Base-by-base conservation (phyloP, 345 rosid genomes). In the Triadica sebifera region DNA sequence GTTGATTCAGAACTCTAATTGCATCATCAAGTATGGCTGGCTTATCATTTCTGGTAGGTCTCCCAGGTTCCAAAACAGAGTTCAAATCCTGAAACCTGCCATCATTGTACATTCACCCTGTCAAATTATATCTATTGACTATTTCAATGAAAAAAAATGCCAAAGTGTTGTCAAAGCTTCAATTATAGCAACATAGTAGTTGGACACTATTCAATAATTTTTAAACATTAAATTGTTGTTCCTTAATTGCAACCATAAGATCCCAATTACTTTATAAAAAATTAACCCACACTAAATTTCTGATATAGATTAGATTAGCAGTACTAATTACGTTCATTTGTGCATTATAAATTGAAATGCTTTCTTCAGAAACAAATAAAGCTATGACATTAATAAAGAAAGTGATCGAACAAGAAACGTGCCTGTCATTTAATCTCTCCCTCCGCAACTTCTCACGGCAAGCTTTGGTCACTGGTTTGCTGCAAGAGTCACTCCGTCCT, bases 391-490 rank as follows among this genome's bases (percentile, higher is more conserved):
- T 41, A 63, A 24, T 17, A 51, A 59, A 61, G 5, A 25, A 69
- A 60, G 56, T 24, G 6, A 71, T 34, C 2, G 8, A 53, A 49
- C 4, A 25, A 22, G n/a, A 59, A 66, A 39, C 77, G 41, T 65
- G 50, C 83, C 83, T 80, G 65, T 80, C 83, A 67, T 80, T 80
- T 72, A 80, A 67, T 46, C 20, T 80, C 71, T 75, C 83, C 65
- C 83, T 80, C 61, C 83, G 46, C 70, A 75, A 62, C 74, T 61
- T 80, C 74, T 80, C 83, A 0, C 79, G 79, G 45, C 79, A 80
- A 58, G 83, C 83, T 72, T 80, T 80, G 41, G 74, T 59, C 70
- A 58, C 79, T 15, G 76, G 64, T 47, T 46, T 72, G 76, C 52
- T 72, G 58, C 73, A 80, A 29, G 70, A 66, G 45, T 75, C 79